phyloP scores from a whole-genome alignment of 208 protist species.

The Naegleria fowleri region DNA sequence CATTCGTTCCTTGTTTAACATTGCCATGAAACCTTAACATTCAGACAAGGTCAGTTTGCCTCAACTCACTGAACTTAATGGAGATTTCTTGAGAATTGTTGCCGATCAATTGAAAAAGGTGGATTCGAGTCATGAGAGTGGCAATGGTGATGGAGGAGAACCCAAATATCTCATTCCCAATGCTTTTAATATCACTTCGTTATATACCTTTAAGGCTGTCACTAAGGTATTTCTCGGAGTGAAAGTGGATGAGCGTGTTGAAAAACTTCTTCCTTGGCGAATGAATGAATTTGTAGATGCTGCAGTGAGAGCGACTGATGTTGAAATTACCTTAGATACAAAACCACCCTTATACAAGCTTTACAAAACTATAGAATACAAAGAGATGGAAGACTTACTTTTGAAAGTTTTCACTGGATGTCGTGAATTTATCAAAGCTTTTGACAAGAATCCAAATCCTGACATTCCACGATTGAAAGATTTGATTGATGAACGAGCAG shows the following conservation, averaged over 20 bases:
- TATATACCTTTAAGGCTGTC: neutral
- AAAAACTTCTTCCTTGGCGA: neutral
- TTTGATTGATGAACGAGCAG: neutral
- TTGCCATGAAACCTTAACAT: neutral
- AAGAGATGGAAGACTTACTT: neutral
- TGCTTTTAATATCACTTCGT: neutral
- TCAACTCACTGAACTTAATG: constrained; percentile 4
- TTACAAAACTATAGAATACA: neutral
- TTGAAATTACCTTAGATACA: neutral
- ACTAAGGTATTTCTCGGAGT: neutral
- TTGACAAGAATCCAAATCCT: neutral
- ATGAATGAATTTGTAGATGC: neutral
- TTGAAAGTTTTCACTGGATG: neutral
- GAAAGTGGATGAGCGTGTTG: neutral
- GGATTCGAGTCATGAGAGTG: too few species aligned
- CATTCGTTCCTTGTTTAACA: neutral
- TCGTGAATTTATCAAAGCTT: neutral
- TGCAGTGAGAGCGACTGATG: neutral
- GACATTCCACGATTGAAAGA: neutral
- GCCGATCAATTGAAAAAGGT: neutral
- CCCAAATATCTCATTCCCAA: neutral
- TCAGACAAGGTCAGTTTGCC: neutral
- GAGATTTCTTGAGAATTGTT: neutral
- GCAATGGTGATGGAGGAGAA: too few species aligned
- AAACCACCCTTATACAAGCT: neutral